These are phyloP conservation scores for Auriscalpium vulgare DNA, from an alignment of 768 basidiomycete species.

Conservation along the genomic window DNA sequence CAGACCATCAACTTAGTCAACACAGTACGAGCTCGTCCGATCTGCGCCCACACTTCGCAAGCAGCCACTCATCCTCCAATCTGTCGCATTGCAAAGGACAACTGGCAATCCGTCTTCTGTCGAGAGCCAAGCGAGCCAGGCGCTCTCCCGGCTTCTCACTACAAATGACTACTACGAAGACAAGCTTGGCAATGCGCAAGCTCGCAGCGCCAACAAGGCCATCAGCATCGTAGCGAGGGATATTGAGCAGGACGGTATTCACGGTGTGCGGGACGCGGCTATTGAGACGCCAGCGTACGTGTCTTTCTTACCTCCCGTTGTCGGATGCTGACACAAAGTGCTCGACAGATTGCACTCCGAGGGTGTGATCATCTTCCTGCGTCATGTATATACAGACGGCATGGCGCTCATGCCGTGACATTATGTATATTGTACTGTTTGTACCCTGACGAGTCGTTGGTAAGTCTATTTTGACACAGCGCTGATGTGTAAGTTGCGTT, in stretches of 20 bases:
- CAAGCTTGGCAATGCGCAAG: slow-evolving; percentile 37
- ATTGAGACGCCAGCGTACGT: slow-evolving; percentile 43
- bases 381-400: slow-evolving; percentile 13
- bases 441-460: background rate
- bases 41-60: slow-evolving; percentile 41
- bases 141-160: slow-evolving; percentile 34
- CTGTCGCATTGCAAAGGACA: slow-evolving; percentile 24
- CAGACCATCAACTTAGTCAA: background rate
- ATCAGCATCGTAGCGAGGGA: slow-evolving; percentile 51
- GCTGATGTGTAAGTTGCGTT: too few species aligned
- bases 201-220: slow-evolving; percentile 44
- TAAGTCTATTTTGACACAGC: too few species aligned
- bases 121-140: slow-evolving; percentile 24
- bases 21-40: slow-evolving; percentile 60
- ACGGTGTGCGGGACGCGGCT: slow-evolving; percentile 26
- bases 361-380: slow-evolving; percentile 4
- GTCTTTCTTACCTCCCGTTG: background rate
- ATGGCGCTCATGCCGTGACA: slow-evolving; percentile 17
- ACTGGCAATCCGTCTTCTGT: slow-evolving; percentile 12
- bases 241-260: slow-evolving; percentile 55
- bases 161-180: slow-evolving; percentile 45
- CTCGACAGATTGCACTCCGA: slow-evolving; percentile 8
- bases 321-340: background rate
- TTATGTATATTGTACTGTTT: background rate
- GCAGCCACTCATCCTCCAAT: slow-evolving; percentile 37